phyloP scores from a whole-genome alignment of 768 basidiomycete species.

The Naganishia vishniacii region DNA sequence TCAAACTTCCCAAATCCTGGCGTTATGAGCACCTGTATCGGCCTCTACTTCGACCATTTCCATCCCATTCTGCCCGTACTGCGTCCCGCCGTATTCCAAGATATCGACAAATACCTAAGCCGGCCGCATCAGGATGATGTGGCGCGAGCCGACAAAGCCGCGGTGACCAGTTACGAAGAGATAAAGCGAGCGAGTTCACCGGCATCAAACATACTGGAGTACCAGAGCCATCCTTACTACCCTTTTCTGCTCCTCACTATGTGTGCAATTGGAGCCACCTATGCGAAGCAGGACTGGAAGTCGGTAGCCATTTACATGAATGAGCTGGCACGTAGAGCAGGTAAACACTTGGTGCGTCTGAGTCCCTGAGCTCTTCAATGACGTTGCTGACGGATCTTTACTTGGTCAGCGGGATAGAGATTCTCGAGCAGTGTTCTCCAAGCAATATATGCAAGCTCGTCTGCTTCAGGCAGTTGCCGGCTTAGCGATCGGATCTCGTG shows the following conservation, averaged over 20 bases:
- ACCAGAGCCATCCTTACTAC: conserved; percentile 17
- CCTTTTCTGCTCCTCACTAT: conserved; percentile 35
- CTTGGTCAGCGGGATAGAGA: conserved; percentile 39
- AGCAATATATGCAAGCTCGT: conserved; percentile 32
- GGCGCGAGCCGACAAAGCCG: neutral
- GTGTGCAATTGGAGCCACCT: conserved; percentile 39
- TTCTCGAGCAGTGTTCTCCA: conserved; percentile 40
- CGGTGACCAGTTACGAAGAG: neutral
- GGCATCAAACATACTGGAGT: conserved; percentile 2
- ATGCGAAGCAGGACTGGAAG: conserved; percentile 37
- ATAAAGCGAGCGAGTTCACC: neutral
- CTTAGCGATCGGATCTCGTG: conserved; percentile 38
- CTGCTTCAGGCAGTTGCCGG: conserved; percentile 35
- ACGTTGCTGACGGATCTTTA: neutral
- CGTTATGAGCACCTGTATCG: conserved; percentile 39
- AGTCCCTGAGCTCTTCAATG: neutral
- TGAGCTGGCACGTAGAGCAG: conserved; percentile 39
- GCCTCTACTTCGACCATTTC: conserved; percentile 42
- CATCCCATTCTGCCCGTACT: conserved; percentile 40
- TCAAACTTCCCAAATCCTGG: conserved; percentile 40
- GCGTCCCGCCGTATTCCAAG: conserved; percentile 33
- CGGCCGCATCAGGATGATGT: neutral
- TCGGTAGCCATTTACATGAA: conserved; percentile 38
- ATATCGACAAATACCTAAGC: conserved; percentile 27
- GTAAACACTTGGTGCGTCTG: conserved; percentile 40